A percentile compares a stretch with the other conserved stretches of the same genome.
Conservation (phyloP, 179 eudicot species). For the Pouteria campechiana region DNA sequence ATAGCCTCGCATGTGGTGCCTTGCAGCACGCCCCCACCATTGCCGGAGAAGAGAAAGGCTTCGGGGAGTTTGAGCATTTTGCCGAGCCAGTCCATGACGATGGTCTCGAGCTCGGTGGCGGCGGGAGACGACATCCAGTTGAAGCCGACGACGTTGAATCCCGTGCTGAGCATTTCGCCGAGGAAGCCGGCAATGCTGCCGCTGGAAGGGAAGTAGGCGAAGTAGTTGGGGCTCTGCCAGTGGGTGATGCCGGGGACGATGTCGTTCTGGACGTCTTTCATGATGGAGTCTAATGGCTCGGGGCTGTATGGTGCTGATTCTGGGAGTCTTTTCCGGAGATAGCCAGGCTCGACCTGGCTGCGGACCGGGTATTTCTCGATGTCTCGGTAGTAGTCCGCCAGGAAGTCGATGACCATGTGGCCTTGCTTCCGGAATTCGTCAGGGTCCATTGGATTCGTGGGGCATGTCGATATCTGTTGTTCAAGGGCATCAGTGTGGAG, state of each 20-base stretch:
- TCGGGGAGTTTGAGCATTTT: conserved; percentile 15
- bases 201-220: conserved; percentile 21
- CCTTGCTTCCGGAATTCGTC: conserved; percentile 18
- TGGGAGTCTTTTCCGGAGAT: conserved; percentile 13
- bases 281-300: conserved; percentile 15
- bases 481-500: too few relatives aligned
- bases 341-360: conserved; percentile 24
- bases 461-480: too few relatives aligned
- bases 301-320: conserved; percentile 16
- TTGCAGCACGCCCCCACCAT: conserved; percentile 25
- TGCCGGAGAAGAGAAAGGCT: conserved; percentile 8
- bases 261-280: conserved; percentile 14
- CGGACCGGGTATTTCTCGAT: conserved; percentile 19
- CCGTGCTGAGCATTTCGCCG: conserved; percentile 20
- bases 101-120: conserved; percentile 22
- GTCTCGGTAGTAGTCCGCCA: conserved; percentile 17
- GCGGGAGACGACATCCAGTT: conserved; percentile 29
- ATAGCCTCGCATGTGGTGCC: conserved; percentile 29
- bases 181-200: conserved; percentile 22
- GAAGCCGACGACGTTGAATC: conserved; percentile 24
- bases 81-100: conserved; percentile 34
- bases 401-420: conserved; percentile 21
- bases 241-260: conserved; percentile 24
- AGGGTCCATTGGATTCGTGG: conserved; percentile 23
- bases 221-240: conserved; percentile 31